Percentiles rank a stretch among this genome's conserved stretches.
These are phyloP conservation scores for Fusarium graminum DNA, from an alignment of 2,329 filamentous ascomycete species.

Conservation along the genomic window DNA sequence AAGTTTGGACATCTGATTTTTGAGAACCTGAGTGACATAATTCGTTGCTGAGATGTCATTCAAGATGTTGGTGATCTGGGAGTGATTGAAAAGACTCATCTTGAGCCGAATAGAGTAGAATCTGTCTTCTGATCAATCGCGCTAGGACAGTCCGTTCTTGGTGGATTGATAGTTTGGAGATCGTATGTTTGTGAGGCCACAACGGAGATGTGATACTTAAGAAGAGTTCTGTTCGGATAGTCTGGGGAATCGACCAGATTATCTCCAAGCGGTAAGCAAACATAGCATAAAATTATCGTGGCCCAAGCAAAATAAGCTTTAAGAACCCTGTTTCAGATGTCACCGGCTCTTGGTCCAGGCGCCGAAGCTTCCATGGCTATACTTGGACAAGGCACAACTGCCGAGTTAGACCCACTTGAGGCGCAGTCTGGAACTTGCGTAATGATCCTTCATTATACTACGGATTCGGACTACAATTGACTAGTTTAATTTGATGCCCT, in stretches of 20 bases:
- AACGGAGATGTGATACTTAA: background rate
- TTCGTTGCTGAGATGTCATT: background rate
- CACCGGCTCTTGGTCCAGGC: background rate
- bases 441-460: background rate
- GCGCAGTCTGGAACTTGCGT: conserved; percentile 2
- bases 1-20: conserved; percentile 11
- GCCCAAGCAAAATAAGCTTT: conserved; percentile 1
- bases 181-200: background rate
- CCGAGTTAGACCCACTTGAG: conserved; percentile 14
- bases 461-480: too few relatives aligned
- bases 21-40: conserved; percentile 16
- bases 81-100: background rate
- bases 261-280: background rate
- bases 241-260: background rate
- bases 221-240: background rate
- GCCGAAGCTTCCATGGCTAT: background rate
- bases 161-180: background rate
- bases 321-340: conserved; percentile 5
- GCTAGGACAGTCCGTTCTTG: background rate
- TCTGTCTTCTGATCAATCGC: accelerated
- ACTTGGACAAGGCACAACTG: background rate
- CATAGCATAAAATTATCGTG: background rate
- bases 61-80: background rate
- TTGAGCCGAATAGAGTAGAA: background rate
- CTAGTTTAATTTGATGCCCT: too few relatives aligned